These are phyloP conservation scores for Pseudogymnoascus sp. DNA, from an alignment of 2,329 filamentous ascomycete genomes.

Conservation along the genomic window DNA sequence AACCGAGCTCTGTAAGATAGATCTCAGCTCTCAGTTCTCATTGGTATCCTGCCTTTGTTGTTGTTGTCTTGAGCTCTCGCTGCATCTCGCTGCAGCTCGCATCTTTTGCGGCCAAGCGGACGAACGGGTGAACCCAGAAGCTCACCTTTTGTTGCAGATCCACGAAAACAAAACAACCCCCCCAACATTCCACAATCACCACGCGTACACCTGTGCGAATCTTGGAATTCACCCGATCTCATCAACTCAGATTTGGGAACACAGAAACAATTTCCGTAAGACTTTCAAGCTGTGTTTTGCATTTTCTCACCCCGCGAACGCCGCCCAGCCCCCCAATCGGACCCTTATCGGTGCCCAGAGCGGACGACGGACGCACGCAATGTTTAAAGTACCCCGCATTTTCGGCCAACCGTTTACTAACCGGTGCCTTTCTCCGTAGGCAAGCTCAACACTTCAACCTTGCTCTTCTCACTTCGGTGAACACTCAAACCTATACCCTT, in stretches of 20 bases:
- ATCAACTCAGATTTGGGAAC: background rate
- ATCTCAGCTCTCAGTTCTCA: background rate
- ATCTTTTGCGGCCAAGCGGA: background rate
- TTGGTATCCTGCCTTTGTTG: background rate
- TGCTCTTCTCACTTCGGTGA: background rate
- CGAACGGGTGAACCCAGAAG: background rate
- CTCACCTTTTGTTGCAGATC: background rate
- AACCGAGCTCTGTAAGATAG: background rate
- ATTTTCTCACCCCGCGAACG: background rate
- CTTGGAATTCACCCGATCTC: background rate
- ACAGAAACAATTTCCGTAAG: background rate
- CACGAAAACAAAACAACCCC: background rate
- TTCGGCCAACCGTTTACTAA: background rate
- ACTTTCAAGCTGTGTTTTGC: background rate
- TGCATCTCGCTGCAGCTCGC: background rate
- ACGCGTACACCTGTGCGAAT: background rate
- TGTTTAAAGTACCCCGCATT: background rate
- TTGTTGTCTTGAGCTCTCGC: background rate
- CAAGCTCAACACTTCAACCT: background rate
- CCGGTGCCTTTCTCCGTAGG: background rate
- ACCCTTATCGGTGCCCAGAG: background rate
- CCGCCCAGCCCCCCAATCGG: background rate
- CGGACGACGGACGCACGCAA: background rate
- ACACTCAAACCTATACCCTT: background rate
- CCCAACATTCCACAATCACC: background rate